Conservation (phyloP, 345 rosid species). For the Syzygium jambos region DNA sequence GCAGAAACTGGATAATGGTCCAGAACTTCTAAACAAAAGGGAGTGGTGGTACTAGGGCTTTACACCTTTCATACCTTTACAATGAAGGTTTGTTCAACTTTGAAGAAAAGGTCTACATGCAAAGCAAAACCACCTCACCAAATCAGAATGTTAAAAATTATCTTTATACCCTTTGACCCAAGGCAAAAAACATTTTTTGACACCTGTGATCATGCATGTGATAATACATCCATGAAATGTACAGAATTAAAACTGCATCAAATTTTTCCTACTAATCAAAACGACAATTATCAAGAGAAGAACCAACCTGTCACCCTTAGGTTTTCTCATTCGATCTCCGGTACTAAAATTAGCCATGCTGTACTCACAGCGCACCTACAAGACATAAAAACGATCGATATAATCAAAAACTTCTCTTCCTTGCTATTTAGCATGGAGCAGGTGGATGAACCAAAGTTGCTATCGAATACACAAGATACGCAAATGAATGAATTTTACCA, state of each 20-base stretch:
- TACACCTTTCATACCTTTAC: neutral
- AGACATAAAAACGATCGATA: neutral
- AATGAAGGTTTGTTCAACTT: neutral
- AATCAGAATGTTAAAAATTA: neutral
- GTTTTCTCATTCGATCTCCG: slow-evolving; percentile 83
- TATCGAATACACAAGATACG: neutral
- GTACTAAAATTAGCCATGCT: slow-evolving; percentile 96
- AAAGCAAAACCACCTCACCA: neutral
- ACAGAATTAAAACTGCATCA: neutral
- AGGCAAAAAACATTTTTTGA: neutral
- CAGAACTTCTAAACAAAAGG: neutral
- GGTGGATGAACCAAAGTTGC: neutral
- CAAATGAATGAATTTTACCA: slow-evolving; percentile 29
- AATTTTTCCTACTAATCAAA: neutral
- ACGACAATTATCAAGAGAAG: neutral
- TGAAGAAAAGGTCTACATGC: neutral
- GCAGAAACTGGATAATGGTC: neutral
- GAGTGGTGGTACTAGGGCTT: no score
- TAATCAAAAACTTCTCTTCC: neutral
- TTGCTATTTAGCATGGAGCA: neutral
- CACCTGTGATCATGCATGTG: neutral
- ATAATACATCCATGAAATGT: neutral
- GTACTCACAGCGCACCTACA: slow-evolving; percentile 81
- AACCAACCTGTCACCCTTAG: slow-evolving; percentile 69
- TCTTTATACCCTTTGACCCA: neutral